Evolutionary conservation across 257 asterid genomes (phyloP).

Genomic region (Knoxia roxburghii): DNA sequence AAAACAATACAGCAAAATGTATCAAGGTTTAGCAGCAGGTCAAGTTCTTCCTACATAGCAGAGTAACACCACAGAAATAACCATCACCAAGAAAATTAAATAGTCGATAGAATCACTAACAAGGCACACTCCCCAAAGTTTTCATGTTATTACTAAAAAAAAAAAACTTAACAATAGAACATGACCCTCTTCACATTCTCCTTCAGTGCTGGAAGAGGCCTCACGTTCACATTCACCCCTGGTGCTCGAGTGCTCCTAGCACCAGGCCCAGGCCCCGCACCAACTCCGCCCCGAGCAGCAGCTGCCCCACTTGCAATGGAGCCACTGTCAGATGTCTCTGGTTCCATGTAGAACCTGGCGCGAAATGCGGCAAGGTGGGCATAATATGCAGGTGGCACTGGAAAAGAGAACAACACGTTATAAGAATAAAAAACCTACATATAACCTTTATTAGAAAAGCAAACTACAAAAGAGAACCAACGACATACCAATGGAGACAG

Average conservation of each 20-base stretch:
- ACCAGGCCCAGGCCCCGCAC: conserved; percentile 36
- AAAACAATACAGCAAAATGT: too few relatives aligned
- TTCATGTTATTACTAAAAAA: not conserved
- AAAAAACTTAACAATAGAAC: conserved; percentile 58
- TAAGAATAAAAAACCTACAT: not conserved
- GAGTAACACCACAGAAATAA: too few relatives aligned
- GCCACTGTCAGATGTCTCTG: conserved; percentile 79
- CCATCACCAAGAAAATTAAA: too few relatives aligned
- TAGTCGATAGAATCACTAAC: too few relatives aligned
- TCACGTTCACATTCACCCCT: conserved; percentile 54
- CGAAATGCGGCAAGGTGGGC: conserved; percentile 96
- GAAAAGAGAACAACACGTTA: not conserved
- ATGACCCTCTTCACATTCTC: conserved; percentile 87
- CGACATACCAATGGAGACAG: conserved; percentile 81
- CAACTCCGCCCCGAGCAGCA: conserved; percentile 60
- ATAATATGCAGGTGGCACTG: conserved; percentile 97
- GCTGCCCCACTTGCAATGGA: conserved; percentile 58
- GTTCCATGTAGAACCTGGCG: conserved; percentile 95
- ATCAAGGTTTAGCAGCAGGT: too few relatives aligned
- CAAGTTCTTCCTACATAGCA: too few relatives aligned
- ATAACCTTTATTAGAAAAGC: not conserved
- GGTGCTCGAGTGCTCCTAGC: conserved; percentile 51
- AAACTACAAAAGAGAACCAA: not conserved
- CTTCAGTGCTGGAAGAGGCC: conserved; percentile 86
- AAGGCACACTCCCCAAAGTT: too few relatives aligned